Evolutionary conservation across 306 rosid species (phyloP).

Genomic region (Calophaca sinica): DNA sequence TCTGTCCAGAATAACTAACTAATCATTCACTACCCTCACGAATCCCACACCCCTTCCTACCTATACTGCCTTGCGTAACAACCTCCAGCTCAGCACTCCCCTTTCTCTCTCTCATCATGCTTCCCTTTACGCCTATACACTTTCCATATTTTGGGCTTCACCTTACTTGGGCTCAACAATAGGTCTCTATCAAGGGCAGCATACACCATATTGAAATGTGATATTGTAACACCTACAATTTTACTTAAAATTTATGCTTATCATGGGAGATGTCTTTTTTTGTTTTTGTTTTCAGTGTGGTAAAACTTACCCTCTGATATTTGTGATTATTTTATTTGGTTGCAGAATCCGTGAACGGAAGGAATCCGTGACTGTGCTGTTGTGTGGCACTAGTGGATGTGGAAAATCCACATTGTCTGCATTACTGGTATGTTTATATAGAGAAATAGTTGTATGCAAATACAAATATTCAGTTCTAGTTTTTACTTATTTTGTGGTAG

Average conservation of each 20-base stretch:
- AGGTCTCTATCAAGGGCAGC: neutral
- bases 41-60: too few relatives aligned
- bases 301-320: neutral
- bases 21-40: too few relatives aligned
- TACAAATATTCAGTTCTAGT: constrained; percentile 42
- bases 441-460: constrained; percentile 40
- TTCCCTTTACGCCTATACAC: too few relatives aligned
- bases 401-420: constrained; percentile 98
- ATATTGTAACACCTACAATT: neutral
- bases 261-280: neutral
- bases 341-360: constrained; percentile 87
- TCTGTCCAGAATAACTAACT: too few relatives aligned
- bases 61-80: too few relatives aligned
- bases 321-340: constrained; percentile 20
- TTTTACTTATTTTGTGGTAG: constrained; percentile 42
- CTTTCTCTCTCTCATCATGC: too few relatives aligned
- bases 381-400: constrained; percentile 99
- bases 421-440: constrained; percentile 74
- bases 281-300: neutral
- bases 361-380: constrained; percentile 87
- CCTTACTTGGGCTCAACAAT: too few relatives aligned
- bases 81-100: too few relatives aligned
- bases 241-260: constrained; percentile 17
- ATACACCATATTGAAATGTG: constrained; percentile 8
- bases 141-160: too few relatives aligned